A percentile compares a stretch with the other conserved stretches of the same genome.
These are phyloP conservation scores for Chenopodium berlandieri DNA, from an alignment of 148 eudicot species.

Conservation along the genomic window DNA sequence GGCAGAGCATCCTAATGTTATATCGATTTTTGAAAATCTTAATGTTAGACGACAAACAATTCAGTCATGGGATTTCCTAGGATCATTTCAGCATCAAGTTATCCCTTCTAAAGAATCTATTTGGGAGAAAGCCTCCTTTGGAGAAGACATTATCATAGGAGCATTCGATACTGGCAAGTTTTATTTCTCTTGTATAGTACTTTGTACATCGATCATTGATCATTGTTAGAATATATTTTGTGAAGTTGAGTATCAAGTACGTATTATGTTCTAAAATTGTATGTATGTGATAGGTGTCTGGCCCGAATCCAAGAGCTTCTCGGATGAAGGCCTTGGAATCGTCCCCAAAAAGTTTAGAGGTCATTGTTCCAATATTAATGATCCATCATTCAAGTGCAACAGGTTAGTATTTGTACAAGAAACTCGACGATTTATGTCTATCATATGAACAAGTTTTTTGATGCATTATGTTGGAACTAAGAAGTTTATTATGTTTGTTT, in stretches of 20 bases:
- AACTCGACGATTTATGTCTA: neutral
- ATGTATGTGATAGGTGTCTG: constrained; percentile 23
- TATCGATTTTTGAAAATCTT: neutral
- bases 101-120: neutral
- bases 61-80: constrained; percentile 3
- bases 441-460: too few relatives aligned
- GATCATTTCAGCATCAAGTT: neutral
- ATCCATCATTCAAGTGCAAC: constrained; percentile 23
- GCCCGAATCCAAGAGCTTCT: constrained; percentile 30
- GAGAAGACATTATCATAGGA: constrained; percentile 23
- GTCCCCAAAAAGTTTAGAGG: constrained; percentile 25
- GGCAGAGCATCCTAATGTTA: constrained; percentile 5
- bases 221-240: too few relatives aligned
- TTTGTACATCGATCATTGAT: too few relatives aligned
- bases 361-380: constrained; percentile 3
- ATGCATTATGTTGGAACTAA: too few relatives aligned
- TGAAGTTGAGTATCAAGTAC: too few relatives aligned
- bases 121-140: constrained; percentile 16
- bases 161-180: constrained; percentile 19
- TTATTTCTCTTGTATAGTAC: neutral
- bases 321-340: constrained; percentile 14
- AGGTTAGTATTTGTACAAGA: neutral
- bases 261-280: too few relatives aligned
- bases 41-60: neutral
- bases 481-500: too few relatives aligned